These are phyloP conservation scores for Hansenula anomala DNA, from an alignment of 1,139 yeast genomes.

Conservation along the genomic window DNA sequence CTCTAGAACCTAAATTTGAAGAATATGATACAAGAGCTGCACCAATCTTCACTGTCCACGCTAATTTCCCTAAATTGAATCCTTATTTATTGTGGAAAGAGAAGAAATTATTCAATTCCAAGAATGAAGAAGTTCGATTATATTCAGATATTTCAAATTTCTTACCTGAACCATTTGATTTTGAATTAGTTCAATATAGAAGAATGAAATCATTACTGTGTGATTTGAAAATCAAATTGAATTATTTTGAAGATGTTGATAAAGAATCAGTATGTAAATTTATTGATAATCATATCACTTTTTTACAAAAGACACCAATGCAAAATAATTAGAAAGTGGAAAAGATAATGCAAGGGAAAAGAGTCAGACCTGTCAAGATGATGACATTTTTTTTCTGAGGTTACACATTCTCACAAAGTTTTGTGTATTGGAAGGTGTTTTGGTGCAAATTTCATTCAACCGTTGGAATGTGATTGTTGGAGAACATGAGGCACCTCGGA, in stretches of 20 bases:
- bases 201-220: conserved; percentile 55
- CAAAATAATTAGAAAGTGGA: too few species aligned
- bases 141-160: conserved; percentile 38
- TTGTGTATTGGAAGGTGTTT: too few species aligned
- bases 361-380: too few species aligned
- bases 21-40: conserved; percentile 10
- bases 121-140: conserved; percentile 39
- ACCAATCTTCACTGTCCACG: conserved; percentile 39
- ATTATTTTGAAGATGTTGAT: conserved; percentile 41
- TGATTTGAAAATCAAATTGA: conserved; percentile 42
- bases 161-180: conserved; percentile 39
- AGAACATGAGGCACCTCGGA: too few species aligned
- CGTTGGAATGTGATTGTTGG: too few species aligned
- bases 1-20: conserved; percentile 36
- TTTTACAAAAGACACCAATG: conserved; percentile 28
- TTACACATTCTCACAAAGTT: too few species aligned
- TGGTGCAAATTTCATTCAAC: too few species aligned
- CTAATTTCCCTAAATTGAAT: conserved; percentile 60
- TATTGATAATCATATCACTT: conserved; percentile 38
- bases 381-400: too few species aligned
- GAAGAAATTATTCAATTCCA: conserved; percentile 35
- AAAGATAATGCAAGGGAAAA: too few species aligned
- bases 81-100: conserved; percentile 45
- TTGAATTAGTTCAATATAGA: conserved; percentile 56
- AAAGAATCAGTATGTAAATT: conserved; percentile 44